Base-by-base conservation (phyloP, 2,329 filamentous ascomycete genomes). In the Cryphonectria parasitica region DNA sequence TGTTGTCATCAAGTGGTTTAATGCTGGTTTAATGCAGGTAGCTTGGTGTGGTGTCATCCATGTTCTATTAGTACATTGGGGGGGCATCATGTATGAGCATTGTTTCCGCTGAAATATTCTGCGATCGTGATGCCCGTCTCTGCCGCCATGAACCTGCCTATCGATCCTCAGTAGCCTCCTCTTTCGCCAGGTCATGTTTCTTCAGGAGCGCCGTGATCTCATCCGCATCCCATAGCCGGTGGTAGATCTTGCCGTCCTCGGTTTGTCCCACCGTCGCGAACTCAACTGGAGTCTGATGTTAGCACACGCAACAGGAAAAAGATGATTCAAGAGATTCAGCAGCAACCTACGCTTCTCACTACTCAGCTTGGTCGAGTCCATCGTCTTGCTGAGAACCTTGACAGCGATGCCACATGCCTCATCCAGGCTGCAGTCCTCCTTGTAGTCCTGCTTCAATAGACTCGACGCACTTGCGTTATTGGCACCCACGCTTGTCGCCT, bases 351-450 rank as follows among this genome's bases (percentile, higher is more conserved):
- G 97, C 89, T 99, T 99, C 88, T 99, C 96, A 79, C 94, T 97
- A 86, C 94, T 98, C 79, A 99, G 84, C 87, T 98, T 99, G 68
- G 95, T 98, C 69, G 95, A 97, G 82, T 99, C 96, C 97, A 99
- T 99, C 7, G 96, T 99, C 90, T 99, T 99, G 88, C 96, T 98
- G 75, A 99, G 84, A 74, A 99, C 96, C 88, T 99, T 99, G 81
- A 99, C 96, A 15, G 96, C 96, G 87, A 98, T 92, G 68, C 92
- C 94, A 81, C 96, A 99, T 5, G 97, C 96, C 85, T 99, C 96
- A 85, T 97, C 93, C 79, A 99, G 83, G 75, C 93, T 92, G 82
- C 95, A 98, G 77, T 98, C 95, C 84, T 99, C 96, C 87, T 98
- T 98, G 86, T 99, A 99, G 82, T 99, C 96, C 83, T 99, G 96